phyloP scores from a whole-genome alignment of 2,329 filamentous ascomycete genomes.

The Lecanosticta acicola region DNA sequence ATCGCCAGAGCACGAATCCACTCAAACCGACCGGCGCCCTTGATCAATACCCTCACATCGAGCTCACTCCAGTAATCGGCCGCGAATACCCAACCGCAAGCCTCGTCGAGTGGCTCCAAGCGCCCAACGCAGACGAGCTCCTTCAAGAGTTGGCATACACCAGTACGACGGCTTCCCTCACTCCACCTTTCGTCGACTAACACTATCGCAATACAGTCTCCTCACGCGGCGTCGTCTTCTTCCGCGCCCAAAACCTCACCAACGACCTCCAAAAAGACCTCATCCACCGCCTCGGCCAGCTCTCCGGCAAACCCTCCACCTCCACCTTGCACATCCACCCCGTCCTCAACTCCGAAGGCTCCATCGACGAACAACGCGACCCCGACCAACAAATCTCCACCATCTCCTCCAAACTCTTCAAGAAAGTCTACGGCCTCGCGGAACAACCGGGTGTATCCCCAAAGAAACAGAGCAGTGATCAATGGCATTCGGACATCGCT shows the following conservation, averaged over 20 bases:
- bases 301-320: slow-evolving; percentile 52
- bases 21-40: slow-evolving; percentile 38
- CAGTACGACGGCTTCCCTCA: slow-evolving; percentile 21
- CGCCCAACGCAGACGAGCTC: slow-evolving; percentile 34
- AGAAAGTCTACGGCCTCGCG: slow-evolving; percentile 41
- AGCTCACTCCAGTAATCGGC: slow-evolving; percentile 49
- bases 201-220: slow-evolving; percentile 52
- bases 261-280: slow-evolving; percentile 61
- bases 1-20: not conserved
- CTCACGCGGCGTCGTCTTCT: slow-evolving; percentile 64
- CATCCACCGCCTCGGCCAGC: slow-evolving; percentile 53
- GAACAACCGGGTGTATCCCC: slow-evolving; percentile 28
- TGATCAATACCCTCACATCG: slow-evolving; percentile 41
- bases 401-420: slow-evolving; percentile 35
- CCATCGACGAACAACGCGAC: slow-evolving; percentile 27
- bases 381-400: slow-evolving; percentile 36
- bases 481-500: slow-evolving; percentile 56
- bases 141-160: slow-evolving; percentile 49
- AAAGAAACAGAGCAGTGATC: slow-evolving; percentile 44
- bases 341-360: slow-evolving; percentile 47
- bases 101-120: slow-evolving; percentile 32
- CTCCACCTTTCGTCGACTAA: not conserved
- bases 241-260: slow-evolving; percentile 56
- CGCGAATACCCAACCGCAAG: slow-evolving; percentile 41
- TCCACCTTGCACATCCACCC: slow-evolving; percentile 59